Evolutionary conservation across 768 basidiomycete species (phyloP).

Genomic region (Baorangia bicolor): DNA sequence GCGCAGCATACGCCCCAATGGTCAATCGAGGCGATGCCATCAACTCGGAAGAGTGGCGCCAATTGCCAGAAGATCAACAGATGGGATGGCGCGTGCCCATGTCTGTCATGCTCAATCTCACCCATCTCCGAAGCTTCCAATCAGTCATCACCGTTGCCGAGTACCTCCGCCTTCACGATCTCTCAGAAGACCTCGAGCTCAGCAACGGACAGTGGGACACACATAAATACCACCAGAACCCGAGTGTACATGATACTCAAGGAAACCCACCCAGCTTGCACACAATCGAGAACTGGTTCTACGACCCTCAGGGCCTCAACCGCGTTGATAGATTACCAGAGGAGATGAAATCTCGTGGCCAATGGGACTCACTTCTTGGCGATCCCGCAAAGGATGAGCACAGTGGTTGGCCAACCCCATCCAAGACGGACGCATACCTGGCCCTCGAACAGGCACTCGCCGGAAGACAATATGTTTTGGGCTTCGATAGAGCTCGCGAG

Average conservation of each 20-base stretch:
- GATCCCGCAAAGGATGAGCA: constrained; percentile 11
- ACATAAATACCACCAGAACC: constrained; percentile 31
- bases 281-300: constrained; percentile 40
- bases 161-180: constrained; percentile 41
- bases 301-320: constrained; percentile 36
- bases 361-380: constrained; percentile 24
- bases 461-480: constrained; percentile 21
- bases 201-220: constrained; percentile 41
- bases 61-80: constrained; percentile 35
- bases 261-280: constrained; percentile 28
- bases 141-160: constrained; percentile 43
- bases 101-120: constrained; percentile 42
- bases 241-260: constrained; percentile 27
- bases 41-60: constrained; percentile 42
- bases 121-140: constrained; percentile 37
- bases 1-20: constrained; percentile 42
- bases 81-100: constrained; percentile 39
- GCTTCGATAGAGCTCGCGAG: constrained; percentile 23
- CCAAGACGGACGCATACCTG: constrained; percentile 20
- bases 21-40: constrained; percentile 46
- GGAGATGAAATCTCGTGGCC: constrained; percentile 33
- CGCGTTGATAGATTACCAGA: constrained; percentile 40
- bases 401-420: constrained; percentile 25
- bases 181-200: constrained; percentile 34
- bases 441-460: constrained; percentile 18